Base-by-base conservation (phyloP, 2,329 filamentous ascomycete species). In the Elsinoe necatrix region DNA sequence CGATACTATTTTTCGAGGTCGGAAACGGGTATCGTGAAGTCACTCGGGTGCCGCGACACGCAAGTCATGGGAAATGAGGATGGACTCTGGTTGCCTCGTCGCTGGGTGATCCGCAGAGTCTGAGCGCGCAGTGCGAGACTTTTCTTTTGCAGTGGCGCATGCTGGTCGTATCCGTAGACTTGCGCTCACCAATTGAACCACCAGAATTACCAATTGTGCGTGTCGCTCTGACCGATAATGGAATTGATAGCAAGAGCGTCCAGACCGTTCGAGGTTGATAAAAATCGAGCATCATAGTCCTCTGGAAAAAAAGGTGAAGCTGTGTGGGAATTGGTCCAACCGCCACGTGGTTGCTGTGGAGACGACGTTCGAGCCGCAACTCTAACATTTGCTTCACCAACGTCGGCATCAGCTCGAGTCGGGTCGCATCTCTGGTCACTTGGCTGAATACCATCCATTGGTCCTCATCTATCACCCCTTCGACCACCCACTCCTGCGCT, bases 401-500 rank as follows among this genome's bases (percentile, higher is more conserved):
- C 51, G 51, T 34, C 35, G 12, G 5, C 51, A 18, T 42, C 51
- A 55, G n/a, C 31, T n/a, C 35, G 16, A 37, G 12, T 34, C 29
- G 31, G 29, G 48, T 43, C 35, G 52, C 52, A 42, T 34, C 25
- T 56, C 39, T 56, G 54, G 42, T 39, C 42, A 27, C 23, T 29
- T 56, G n/a, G 43, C 51, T 45, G 42, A 21, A 56, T 25, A 47
- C 31, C 37, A 42, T 29, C 52, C 52, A 55, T 21, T 55, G 52
- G 52, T 56, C 42, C 54, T 56, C 54, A 18, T 25, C 41, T 39
- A 41, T 56, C 54, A 25, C 37, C 54, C 54, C 41, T 56, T 47
- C 39, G 54, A 56, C 54, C 25, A 48, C 9, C 54, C 54, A 25
- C 25, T 47, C 23, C 54, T 45, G 34, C 48, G 18, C 48, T 52